These are phyloP conservation scores for Funneliformis caledonium DNA, from an alignment of 371 early-diverging fungal species.

Conservation along the genomic window DNA sequence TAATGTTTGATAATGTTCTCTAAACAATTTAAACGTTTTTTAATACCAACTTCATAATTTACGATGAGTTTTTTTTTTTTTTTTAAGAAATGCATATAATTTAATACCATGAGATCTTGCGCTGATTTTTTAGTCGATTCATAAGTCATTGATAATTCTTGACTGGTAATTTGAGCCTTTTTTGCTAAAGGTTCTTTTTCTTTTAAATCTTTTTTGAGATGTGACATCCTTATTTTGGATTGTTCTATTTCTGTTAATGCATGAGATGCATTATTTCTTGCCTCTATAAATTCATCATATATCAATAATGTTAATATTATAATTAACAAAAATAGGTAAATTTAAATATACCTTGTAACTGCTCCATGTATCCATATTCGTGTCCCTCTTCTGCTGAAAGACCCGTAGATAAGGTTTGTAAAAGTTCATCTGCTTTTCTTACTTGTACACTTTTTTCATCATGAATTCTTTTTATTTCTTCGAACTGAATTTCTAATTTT, in stretches of 20 bases:
- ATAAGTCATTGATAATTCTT: slow-evolving; percentile 50
- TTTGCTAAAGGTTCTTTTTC: slow-evolving; percentile 60
- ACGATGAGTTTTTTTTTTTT: neutral
- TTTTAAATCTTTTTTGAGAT: slow-evolving; percentile 65
- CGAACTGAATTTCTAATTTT: slow-evolving; percentile 61
- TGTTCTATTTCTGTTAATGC: slow-evolving; percentile 74
- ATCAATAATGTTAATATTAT: neutral
- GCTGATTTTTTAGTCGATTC: slow-evolving; percentile 56
- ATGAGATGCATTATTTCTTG: slow-evolving; percentile 61
- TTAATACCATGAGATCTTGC: slow-evolving; percentile 47
- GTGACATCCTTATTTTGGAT: slow-evolving; percentile 69
- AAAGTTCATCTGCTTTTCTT: slow-evolving; percentile 77
- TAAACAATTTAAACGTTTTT: neutral
- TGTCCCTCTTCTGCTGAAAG: slow-evolving; percentile 88
- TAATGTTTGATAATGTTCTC: slow-evolving; percentile 50
- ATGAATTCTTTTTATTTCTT: slow-evolving; percentile 61
- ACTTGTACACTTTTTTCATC: slow-evolving; percentile 71
- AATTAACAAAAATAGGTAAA: neutral
- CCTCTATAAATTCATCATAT: slow-evolving; percentile 53
- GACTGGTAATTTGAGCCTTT: slow-evolving; percentile 58
- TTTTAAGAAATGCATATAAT: neutral
- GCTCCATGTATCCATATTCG: slow-evolving; percentile 94
- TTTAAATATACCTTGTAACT: slow-evolving; percentile 69
- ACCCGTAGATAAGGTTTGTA: slow-evolving; percentile 93
- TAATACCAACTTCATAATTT: no score